These are phyloP conservation scores for Apiospora saccharicola DNA, from an alignment of 2,329 filamentous ascomycete genomes.

Conservation along the genomic window DNA sequence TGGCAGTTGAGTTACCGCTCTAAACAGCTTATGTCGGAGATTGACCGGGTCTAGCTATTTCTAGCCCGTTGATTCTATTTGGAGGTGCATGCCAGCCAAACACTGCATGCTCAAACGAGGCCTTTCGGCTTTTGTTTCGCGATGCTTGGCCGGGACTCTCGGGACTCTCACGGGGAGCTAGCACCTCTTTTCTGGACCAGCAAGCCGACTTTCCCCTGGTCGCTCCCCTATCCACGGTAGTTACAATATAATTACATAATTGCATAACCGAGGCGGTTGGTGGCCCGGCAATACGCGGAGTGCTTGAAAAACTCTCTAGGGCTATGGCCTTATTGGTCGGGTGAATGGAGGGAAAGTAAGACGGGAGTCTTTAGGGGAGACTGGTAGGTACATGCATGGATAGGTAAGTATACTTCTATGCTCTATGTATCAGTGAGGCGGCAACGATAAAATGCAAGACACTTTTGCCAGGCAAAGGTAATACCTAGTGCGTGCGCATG, in stretches of 20 bases:
- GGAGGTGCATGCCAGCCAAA: not conserved
- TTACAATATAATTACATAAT: not conserved
- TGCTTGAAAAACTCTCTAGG: not conserved
- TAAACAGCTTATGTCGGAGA: slow-evolving; percentile 13
- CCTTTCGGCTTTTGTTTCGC: slow-evolving; percentile 17
- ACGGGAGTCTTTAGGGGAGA: not conserved
- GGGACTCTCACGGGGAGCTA: slow-evolving; percentile 2
- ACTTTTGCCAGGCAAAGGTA: not conserved
- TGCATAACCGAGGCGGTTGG: slow-evolving; percentile 14
- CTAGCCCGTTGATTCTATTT: not conserved
- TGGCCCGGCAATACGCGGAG: slow-evolving; percentile 11
- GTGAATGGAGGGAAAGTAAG: not conserved
- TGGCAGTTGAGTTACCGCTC: slow-evolving; percentile 5
- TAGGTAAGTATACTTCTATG: not conserved
- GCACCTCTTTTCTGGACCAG: slow-evolving; percentile 1
- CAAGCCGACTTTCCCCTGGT: slow-evolving; percentile 15
- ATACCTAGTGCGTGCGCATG: not conserved
- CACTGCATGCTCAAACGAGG: not conserved
- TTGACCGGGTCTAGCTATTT: slow-evolving; percentile 4
- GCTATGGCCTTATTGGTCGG: slow-evolving; percentile 1
- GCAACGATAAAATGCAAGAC: not conserved
- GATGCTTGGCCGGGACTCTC: slow-evolving; percentile 19
- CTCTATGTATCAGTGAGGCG: not conserved
- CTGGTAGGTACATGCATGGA: not conserved
- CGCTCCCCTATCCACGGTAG: not conserved